Base-by-base conservation (phyloP, 2,329 filamentous ascomycete species). In the Lachnum nothofagi region DNA sequence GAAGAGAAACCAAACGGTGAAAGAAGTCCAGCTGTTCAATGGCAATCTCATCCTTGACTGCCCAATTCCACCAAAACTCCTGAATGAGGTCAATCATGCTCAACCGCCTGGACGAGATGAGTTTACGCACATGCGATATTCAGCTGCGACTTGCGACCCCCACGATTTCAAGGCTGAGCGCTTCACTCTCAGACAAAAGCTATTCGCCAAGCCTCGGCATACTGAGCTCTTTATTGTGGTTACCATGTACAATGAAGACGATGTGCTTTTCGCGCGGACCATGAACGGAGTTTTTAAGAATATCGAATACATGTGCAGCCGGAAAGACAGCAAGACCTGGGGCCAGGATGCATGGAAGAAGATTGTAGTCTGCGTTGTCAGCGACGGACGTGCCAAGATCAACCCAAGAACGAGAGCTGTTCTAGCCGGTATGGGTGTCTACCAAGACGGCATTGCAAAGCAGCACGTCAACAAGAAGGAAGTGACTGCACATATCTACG, bases 161-260 rank as follows among this genome's bases (percentile, higher is more conserved):
- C 78, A 82, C 14, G 82, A 94, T 49, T 97, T 96, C 66, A 90
- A 86, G 65, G 83, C 88, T 3, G 83, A 90, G 62, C 88, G 91
- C 53, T 97, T 96, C 61, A 96, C 91, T 1, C 71, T 97, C 51
- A 86, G 91, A 54, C 91, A 97, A 70, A 85, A 82, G 65, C 80
- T 97, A 20, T 96, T 96, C 65, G 89, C 88, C 48, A 96, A 95
- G 68, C 86, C 89, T 3, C 79, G 91, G 46, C 88, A 95, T 64
- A 96, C 91, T 0, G 91, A 97, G 71, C 75, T 97, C 1, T 96
- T 97, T 69, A 95, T 97, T 62, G 91, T 91, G 27, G 82, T 97
- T 46, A 97, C 91, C 49, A 96, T 96, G 91, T 98, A 98, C 74
- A 98, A 98, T 65, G 93, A 98, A 65, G 91, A 98, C 67, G 93